Conservation (phyloP, 2,329 filamentous ascomycete genomes). For the Lasiodiplodia theobromae region DNA sequence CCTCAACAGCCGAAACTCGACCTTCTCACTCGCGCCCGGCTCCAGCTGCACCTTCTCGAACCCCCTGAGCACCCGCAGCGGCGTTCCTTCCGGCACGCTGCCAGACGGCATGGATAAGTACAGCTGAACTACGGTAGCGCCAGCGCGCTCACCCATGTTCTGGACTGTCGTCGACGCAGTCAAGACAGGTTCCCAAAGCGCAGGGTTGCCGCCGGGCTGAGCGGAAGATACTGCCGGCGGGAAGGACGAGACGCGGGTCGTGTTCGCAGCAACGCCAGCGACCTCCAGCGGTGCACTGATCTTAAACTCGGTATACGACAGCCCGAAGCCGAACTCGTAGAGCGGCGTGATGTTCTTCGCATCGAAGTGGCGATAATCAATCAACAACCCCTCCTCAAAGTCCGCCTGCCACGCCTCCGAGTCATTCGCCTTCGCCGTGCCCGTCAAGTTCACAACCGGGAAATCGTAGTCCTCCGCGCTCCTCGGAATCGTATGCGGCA, state of each 20-base stretch:
- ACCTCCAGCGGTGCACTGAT: conserved; percentile 42
- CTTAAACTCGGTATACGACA: conserved; percentile 52
- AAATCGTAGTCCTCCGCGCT: conserved; percentile 76
- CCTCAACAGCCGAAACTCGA: conserved; percentile 42
- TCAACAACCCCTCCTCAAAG: conserved; percentile 52
- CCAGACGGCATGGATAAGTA: conserved; percentile 49
- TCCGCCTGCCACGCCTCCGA: conserved; percentile 59
- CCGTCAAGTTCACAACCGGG: conserved; percentile 71
- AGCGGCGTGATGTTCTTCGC: conserved; percentile 50
- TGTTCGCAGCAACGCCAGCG: conserved; percentile 32
- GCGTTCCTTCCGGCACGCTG: conserved; percentile 53
- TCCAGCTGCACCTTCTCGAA: conserved; percentile 67
- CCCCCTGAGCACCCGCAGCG: conserved; percentile 66
- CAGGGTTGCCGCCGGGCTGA: conserved; percentile 41
- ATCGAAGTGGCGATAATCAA: conserved; percentile 56
- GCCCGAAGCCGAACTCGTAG: conserved; percentile 54
- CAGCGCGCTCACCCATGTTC: conserved; percentile 45
- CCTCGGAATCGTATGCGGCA: conserved; percentile 85
- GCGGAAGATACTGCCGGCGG: conserved; percentile 42
- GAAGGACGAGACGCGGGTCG: conserved; percentile 42
- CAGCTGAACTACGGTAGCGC: conserved; percentile 48
- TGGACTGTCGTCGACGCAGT: conserved; percentile 43
- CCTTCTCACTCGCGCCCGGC: conserved; percentile 62
- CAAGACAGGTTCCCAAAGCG: conserved; percentile 45
- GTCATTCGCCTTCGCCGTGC: conserved; percentile 57